A percentile compares a stretch with the other conserved stretches of the same genome.
phyloP scores from a whole-genome alignment of 805 yeast species.

The Wickerhamomyces strasburgensis region DNA sequence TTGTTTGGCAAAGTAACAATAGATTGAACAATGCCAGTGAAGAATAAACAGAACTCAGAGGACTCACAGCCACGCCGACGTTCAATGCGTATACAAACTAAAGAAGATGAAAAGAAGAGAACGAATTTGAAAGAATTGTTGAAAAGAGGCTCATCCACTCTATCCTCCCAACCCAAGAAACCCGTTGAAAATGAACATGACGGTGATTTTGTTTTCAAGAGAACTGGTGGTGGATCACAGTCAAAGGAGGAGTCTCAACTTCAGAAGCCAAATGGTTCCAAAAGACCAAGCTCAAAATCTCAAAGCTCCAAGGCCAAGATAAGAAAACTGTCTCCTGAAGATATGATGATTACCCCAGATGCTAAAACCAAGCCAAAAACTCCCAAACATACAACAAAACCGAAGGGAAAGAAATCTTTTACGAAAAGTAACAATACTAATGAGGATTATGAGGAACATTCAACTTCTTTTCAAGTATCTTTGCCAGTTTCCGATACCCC shows the following conservation, averaged over 20 bases:
- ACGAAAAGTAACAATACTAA: slow-evolving; percentile 2
- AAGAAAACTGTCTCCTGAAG: slow-evolving; percentile 15
- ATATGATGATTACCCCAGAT: slow-evolving; percentile 21
- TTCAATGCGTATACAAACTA: slow-evolving; percentile 9
- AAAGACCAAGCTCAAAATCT: slow-evolving; percentile 1
- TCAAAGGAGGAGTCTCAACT: background rate
- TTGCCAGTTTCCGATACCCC: slow-evolving; percentile 36
- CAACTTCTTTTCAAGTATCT: slow-evolving; percentile 24
- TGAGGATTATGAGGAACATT: slow-evolving; percentile 19
- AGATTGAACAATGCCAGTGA: background rate
- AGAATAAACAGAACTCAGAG: background rate
- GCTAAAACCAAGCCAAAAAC: slow-evolving; percentile 7
- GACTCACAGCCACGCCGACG: slow-evolving; percentile 12
- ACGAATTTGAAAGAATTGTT: slow-evolving; percentile 23
- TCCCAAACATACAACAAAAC: slow-evolving; percentile 1
- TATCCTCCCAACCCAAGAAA: slow-evolving; percentile 5
- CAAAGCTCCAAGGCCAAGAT: slow-evolving; percentile 6
- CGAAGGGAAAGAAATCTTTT: slow-evolving; percentile 2
- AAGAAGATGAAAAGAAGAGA: slow-evolving; percentile 14
- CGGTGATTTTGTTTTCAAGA: slow-evolving; percentile 22
- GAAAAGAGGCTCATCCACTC: slow-evolving; percentile 17
- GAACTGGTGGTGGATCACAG: slow-evolving; percentile 10
- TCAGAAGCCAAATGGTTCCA: background rate
- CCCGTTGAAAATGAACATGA: slow-evolving; percentile 13
- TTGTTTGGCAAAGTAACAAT: too few relatives aligned